A percentile compares a stretch with the other conserved stretches of the same genome.
These are phyloP conservation scores for Carallia brachiata DNA, from an alignment of 345 rosid species.

Conservation along the genomic window DNA sequence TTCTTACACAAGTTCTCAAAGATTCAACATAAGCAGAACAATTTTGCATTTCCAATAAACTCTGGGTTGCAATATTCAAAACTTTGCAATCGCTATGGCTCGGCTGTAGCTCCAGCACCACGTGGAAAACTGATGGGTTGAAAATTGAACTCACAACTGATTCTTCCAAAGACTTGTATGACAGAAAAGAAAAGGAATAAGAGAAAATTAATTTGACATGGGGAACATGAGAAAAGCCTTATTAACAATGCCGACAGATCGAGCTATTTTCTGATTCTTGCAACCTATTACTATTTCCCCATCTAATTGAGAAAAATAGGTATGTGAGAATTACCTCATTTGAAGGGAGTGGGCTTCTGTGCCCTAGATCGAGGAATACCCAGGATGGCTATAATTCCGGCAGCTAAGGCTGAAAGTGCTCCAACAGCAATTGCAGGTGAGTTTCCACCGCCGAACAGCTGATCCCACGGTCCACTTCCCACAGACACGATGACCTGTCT, in stretches of 20 bases:
- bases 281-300: neutral
- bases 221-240: constrained; percentile 17
- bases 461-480: constrained; percentile 88
- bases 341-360: constrained; percentile 53
- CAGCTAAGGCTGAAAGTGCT: constrained; percentile 55
- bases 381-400: constrained; percentile 76
- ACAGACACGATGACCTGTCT: constrained; percentile 68
- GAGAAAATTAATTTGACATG: neutral
- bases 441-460: constrained; percentile 81
- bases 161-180: constrained; percentile 9
- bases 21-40: neutral
- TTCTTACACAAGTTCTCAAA: constrained; percentile 3
- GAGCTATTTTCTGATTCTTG: constrained; percentile 1
- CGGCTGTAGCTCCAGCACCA: constrained; percentile 4
- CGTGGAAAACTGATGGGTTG: constrained; percentile 2
- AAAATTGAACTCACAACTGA: constrained; percentile 4
- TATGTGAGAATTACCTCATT: constrained; percentile 39
- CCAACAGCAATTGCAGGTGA: constrained; percentile 76
- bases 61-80: neutral
- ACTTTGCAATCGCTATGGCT: neutral
- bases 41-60: constrained; percentile 1
- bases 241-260: constrained; percentile 15
- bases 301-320: neutral
- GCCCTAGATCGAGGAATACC: constrained; percentile 76
- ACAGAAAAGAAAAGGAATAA: neutral